Conservation (phyloP, 371 early-diverging fungal genomes). For the Rhizopus sp. region DNA sequence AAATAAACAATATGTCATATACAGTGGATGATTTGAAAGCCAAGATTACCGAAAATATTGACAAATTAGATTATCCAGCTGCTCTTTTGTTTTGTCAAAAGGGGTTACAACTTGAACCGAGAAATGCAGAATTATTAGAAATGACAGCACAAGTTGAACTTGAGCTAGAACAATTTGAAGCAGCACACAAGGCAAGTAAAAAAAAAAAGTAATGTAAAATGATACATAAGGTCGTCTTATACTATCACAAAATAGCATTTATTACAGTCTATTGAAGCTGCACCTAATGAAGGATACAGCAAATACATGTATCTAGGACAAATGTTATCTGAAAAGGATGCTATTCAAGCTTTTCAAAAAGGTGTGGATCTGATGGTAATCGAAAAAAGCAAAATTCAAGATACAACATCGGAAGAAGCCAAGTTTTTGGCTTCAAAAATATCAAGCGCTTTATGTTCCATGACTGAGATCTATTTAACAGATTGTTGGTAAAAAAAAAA, state of each 20-base stretch:
- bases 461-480: slow-evolving; percentile 95
- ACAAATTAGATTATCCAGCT: slow-evolving; percentile 70
- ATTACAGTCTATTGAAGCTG: slow-evolving; percentile 64
- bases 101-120: slow-evolving; percentile 68
- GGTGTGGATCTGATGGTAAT: slow-evolving; percentile 77
- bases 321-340: slow-evolving; percentile 75
- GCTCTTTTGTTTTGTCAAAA: slow-evolving; percentile 74
- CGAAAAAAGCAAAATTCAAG: slow-evolving; percentile 23
- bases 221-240: neutral
- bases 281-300: slow-evolving; percentile 70
- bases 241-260: slow-evolving; percentile 51
- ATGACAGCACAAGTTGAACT: slow-evolving; percentile 75
- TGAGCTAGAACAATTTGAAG: slow-evolving; percentile 69
- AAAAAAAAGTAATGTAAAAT: neutral
- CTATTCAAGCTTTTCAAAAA: slow-evolving; percentile 76
- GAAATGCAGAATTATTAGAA: slow-evolving; percentile 69
- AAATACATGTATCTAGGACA: slow-evolving; percentile 94
- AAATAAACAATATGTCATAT: slow-evolving; percentile 22
- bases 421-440: slow-evolving; percentile 63
- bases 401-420: slow-evolving; percentile 44
- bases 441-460: slow-evolving; percentile 85
- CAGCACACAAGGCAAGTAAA: slow-evolving; percentile 63
- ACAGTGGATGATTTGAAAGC: slow-evolving; percentile 65
- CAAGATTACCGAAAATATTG: slow-evolving; percentile 76
- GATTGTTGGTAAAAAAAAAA: slow-evolving; percentile 95